Evolutionary conservation across 1,139 yeast species (phyloP).

Genomic region (Hanseniaspora sp.): DNA sequence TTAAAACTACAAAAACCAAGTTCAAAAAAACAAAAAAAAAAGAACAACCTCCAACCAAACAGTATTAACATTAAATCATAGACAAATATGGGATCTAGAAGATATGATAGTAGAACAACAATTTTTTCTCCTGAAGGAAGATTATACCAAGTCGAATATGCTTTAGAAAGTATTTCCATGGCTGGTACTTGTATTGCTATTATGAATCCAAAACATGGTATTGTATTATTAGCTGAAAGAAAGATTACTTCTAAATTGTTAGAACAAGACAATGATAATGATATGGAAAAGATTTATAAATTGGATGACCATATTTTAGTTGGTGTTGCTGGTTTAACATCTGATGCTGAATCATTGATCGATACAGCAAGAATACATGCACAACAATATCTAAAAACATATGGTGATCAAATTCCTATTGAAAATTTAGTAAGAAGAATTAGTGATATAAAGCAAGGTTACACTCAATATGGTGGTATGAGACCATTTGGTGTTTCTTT

Average conservation of each 20-base stretch:
- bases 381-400: conserved; percentile 71
- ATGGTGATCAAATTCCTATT: conserved; percentile 85
- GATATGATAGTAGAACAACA: conserved; percentile 95
- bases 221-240: conserved; percentile 91
- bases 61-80: neutral
- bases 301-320: conserved; percentile 75
- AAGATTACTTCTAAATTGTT: conserved; percentile 83
- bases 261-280: conserved; percentile 82
- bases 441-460: conserved; percentile 93
- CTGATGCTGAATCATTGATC: conserved; percentile 88
- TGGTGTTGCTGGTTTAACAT: conserved; percentile 97
- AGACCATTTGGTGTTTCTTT: conserved; percentile 97
- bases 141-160: conserved; percentile 92
- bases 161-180: conserved; percentile 91
- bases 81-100: conserved; percentile 47
- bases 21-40: neutral
- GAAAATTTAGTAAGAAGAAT: conserved; percentile 78
- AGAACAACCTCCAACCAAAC: neutral
- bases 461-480: conserved; percentile 96
- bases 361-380: conserved; percentile 79
- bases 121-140: conserved; percentile 98
- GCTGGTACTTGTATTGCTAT: conserved; percentile 98
- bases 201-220: conserved; percentile 72
- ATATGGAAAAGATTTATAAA: conserved; percentile 67
- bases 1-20: neutral